A percentile compares a stretch with the other conserved stretches of the same genome.
Evolutionary conservation across 192 early-diverging fungal species (phyloP).

Genomic region (Backusella luteola): DNA sequence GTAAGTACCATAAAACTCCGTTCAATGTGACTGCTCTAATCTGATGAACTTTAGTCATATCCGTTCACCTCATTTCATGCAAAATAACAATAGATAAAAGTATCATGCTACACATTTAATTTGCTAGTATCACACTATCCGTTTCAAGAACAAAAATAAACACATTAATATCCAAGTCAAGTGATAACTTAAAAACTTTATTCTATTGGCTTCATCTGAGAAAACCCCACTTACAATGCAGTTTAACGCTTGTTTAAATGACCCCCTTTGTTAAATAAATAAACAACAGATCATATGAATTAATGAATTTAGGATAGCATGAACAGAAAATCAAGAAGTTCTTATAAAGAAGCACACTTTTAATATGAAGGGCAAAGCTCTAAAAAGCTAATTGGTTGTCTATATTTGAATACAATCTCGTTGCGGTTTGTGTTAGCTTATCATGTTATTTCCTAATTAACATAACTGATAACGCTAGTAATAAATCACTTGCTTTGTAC

Average conservation of each 20-base stretch:
- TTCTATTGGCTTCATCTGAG: neutral
- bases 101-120: neutral
- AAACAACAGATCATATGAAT: neutral
- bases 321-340: neutral
- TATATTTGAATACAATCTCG: neutral
- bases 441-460: neutral
- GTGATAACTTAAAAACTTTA: neutral
- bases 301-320: neutral
- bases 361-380: neutral
- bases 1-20: too few relatives aligned
- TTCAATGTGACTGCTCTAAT: too few relatives aligned
- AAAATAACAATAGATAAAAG: too few relatives aligned
- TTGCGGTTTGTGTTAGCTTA: neutral
- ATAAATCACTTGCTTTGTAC: neutral
- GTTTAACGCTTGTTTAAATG: neutral
- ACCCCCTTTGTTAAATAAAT: neutral
- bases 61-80: too few relatives aligned
- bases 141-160: neutral
- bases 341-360: neutral
- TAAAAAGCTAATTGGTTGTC: neutral
- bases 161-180: neutral
- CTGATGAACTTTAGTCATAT: too few relatives aligned
- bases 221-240: neutral
- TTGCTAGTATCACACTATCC: neutral
- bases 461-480: neutral